Base-by-base conservation (phyloP, 2,329 filamentous ascomycete species). In the Capronia americana region DNA sequence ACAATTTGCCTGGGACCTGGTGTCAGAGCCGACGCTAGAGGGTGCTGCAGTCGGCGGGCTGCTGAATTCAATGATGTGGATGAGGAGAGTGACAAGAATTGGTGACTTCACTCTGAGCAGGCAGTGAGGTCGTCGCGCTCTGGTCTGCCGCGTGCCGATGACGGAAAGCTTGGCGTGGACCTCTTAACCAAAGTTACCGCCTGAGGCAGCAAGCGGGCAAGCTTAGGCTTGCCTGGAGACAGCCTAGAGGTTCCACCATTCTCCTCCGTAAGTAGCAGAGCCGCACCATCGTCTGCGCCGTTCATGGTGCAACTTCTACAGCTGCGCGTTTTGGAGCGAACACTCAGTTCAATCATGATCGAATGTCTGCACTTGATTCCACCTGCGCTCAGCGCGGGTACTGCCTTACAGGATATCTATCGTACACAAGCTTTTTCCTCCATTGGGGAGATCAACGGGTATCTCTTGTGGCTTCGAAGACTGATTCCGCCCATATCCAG, bases 371-470 rank as follows among this genome's bases (percentile, higher is more conserved):
- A 57, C 41, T 53, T 46, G 28, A 66, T 61, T 65, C 53, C 46
- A 44, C 12, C 30, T 63, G 68, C 68, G 68, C 65, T 68, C 68
- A 70, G 65, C 68, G 68, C 68, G 57, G 55, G 48, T 59, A 44
- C 23, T 28, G 53, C 59, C 41, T 57, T 48, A 23, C 61, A 38
- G 56, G 46, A 11, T 58, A 38, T 62, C 51, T 64, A 66, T 70
- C 60, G 59, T 68, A 68, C 60, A 69, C 59, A 61, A 68, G 65
- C 59, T 59, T 66, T 56, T 56, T 68, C 41, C 20, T 64, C 61
- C 65, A 53, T 68, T 64, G 60, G 62, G 63, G 63, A 64, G 58
- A 58, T 34, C 51, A 61, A 62, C n/a, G 63, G 63, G 63, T 65
- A 65, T 65, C 63, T 56, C 32, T 56, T 56, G 61, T 32, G 20